phyloP scores from a whole-genome alignment of 305 asterid species.

The Fraxinus paxiana region DNA sequence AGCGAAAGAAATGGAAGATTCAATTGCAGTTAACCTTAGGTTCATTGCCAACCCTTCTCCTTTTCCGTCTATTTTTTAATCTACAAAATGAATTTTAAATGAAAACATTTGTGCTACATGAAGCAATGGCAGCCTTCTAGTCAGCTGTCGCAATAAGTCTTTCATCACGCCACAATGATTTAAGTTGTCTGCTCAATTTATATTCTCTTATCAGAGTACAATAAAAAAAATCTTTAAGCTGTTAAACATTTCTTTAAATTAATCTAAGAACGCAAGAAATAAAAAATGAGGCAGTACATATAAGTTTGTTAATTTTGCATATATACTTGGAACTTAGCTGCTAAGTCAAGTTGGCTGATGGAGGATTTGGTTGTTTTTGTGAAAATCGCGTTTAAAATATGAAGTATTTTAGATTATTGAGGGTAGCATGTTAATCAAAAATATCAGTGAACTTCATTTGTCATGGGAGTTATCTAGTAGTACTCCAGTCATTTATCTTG shows the following conservation, averaged over 20 bases:
- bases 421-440: neutral
- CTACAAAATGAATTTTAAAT: neutral
- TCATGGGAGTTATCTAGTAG: constrained; percentile 2
- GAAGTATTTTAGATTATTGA: neutral
- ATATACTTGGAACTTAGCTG: constrained; percentile 1
- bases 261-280: neutral
- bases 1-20: constrained; percentile 99
- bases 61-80: constrained; percentile 3
- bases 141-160: neutral
- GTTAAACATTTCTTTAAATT: neutral
- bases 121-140: constrained; percentile 4
- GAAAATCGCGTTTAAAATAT: neutral
- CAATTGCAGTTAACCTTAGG: constrained; percentile 97
- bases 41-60: constrained; percentile 26
- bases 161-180: neutral
- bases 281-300: neutral
- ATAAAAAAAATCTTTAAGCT: neutral
- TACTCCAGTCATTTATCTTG: neutral
- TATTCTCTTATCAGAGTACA: neutral
- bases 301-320: constrained; percentile 15
- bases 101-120: neutral
- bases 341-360: neutral
- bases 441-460: neutral
- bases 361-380: constrained; percentile 5
- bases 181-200: neutral